Evolutionary conservation across 2,329 filamentous ascomycete genomes (phyloP).

Genomic region (Apiospora sp.): DNA sequence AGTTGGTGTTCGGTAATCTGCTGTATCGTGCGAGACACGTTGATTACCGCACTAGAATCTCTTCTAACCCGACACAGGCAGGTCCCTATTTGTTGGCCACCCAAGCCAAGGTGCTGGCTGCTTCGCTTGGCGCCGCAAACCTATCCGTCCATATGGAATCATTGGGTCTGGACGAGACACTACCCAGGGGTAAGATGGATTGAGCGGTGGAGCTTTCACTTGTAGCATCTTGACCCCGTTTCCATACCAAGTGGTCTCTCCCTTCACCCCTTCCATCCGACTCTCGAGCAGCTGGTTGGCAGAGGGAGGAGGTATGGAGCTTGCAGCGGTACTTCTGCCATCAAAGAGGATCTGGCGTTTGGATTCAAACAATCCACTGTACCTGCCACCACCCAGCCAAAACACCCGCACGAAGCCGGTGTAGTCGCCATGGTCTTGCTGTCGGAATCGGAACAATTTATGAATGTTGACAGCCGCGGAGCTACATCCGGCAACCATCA

Average conservation of each 20-base stretch:
- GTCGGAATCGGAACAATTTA: neutral
- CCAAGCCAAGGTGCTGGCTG: neutral
- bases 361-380: neutral
- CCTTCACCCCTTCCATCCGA: neutral
- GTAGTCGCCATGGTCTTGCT: neutral
- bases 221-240: slow-evolving; percentile 11
- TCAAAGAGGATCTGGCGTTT: neutral
- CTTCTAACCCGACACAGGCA: slow-evolving; percentile 14
- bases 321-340: slow-evolving; percentile 2
- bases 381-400: neutral
- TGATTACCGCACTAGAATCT: slow-evolving; percentile 7
- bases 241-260: neutral
- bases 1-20: slow-evolving; percentile 7
- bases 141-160: neutral
- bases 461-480: neutral
- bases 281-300: slow-evolving; percentile 3
- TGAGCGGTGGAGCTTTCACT: neutral
- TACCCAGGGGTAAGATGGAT: neutral
- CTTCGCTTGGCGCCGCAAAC: slow-evolving; percentile 1
- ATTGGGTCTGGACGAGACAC: slow-evolving; percentile 9
- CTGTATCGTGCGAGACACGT: neutral
- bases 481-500: slow-evolving; percentile 11
- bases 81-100: neutral
- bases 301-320: neutral
- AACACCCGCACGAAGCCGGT: neutral